Conservation (phyloP, 495 filamentous ascomycete genomes). For the Cetradonia linearis region DNA sequence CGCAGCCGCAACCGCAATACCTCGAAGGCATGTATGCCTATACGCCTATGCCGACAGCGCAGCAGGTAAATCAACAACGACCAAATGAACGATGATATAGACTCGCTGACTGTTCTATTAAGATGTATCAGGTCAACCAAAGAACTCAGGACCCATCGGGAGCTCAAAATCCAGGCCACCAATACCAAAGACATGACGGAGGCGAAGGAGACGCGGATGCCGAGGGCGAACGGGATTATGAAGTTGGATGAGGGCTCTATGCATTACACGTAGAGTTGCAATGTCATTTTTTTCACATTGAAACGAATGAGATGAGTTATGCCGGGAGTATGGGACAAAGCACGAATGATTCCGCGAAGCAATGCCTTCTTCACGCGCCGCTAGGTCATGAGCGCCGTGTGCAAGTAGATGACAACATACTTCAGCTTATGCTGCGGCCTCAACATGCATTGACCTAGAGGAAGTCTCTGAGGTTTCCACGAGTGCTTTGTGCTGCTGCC, state of each 20-base stretch:
- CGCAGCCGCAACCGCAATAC: slow-evolving; percentile 66
- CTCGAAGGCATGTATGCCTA: slow-evolving; percentile 86
- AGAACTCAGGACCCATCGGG: slow-evolving; percentile 35
- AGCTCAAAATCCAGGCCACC: slow-evolving; percentile 34
- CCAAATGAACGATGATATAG: neutral
- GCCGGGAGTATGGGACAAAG: neutral
- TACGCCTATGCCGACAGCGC: slow-evolving; percentile 59
- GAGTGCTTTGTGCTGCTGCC: neutral
- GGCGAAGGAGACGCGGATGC: slow-evolving; percentile 48
- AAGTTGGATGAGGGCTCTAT: slow-evolving; percentile 30
- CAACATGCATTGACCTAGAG: neutral
- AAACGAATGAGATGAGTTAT: neutral
- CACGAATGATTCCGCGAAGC: neutral
- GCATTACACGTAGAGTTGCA: neutral
- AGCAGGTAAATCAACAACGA: slow-evolving; percentile 54
- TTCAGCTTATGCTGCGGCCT: neutral
- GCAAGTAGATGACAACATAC: neutral
- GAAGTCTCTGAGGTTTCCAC: neutral
- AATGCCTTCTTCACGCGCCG: neutral
- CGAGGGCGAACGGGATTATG: slow-evolving; percentile 49
- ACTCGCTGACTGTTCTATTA: slow-evolving; percentile 10
- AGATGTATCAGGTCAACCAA: slow-evolving; percentile 52
- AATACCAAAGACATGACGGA: slow-evolving; percentile 37
- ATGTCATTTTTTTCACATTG: neutral
- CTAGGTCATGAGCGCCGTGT: neutral